phyloP scores from a whole-genome alignment of 805 yeast species.

The Candida broadrunensis region DNA sequence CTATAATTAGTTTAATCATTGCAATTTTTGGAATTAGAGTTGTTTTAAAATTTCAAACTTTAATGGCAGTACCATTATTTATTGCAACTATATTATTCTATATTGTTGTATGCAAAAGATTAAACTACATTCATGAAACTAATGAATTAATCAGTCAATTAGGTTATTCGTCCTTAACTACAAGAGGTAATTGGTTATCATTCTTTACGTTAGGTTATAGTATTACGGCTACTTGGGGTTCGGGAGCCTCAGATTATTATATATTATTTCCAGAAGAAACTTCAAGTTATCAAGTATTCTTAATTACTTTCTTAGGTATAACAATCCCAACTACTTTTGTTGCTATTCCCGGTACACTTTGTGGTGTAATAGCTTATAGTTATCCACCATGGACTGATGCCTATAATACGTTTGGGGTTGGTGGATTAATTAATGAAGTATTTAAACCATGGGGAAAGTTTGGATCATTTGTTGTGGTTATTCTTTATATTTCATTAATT shows the following conservation, averaged over 20 bases:
- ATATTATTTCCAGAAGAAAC: constrained; percentile 29
- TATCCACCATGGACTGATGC: constrained; percentile 31
- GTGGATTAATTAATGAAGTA: constrained; percentile 28
- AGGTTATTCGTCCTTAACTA: constrained; percentile 12
- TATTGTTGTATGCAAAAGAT: constrained; percentile 25
- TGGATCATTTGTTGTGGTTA: constrained; percentile 30
- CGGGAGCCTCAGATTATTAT: constrained; percentile 33
- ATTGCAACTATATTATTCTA: constrained; percentile 27
- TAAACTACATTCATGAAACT: constrained; percentile 14
- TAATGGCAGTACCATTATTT: constrained; percentile 27
- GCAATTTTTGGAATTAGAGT: constrained; percentile 32
- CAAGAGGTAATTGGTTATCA: constrained; percentile 31
- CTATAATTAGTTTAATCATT: constrained; percentile 23
- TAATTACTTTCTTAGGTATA: constrained; percentile 25
- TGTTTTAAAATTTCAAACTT: constrained; percentile 25
- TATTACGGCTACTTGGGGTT: constrained; percentile 35
- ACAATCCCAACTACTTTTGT: constrained; percentile 33
- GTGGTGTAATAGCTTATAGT: constrained; percentile 30
- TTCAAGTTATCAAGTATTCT: constrained; percentile 20
- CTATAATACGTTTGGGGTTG: constrained; percentile 25
- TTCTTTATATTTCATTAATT: constrained; percentile 29
- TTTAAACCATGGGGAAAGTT: constrained; percentile 36
- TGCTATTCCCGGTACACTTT: constrained; percentile 25
- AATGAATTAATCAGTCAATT: constrained; percentile 16
- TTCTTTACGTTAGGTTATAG: constrained; percentile 35